Evolutionary conservation across 2,329 filamentous ascomycete genomes (phyloP).

Genomic region (Dothistroma pini): DNA sequence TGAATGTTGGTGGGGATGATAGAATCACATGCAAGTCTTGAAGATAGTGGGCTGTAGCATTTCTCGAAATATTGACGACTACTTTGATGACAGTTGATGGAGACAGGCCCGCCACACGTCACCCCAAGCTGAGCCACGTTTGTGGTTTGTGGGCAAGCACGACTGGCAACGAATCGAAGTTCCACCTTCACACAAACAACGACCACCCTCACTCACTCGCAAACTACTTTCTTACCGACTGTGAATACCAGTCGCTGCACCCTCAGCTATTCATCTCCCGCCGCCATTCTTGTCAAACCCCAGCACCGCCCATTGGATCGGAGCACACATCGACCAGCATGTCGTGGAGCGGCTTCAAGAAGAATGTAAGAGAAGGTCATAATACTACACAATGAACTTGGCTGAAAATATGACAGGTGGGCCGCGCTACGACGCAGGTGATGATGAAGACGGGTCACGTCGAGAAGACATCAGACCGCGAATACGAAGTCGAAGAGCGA

Average conservation of each 20-base stretch:
- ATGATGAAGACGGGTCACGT: constrained; percentile 99
- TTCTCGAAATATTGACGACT: too few relatives aligned
- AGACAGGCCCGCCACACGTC: neutral
- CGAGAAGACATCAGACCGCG: constrained; percentile 96
- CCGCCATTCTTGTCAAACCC: constrained; percentile 2
- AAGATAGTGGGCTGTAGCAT: neutral
- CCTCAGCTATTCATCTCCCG: constrained; percentile 2
- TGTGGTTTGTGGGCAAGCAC: neutral
- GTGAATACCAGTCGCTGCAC: neutral
- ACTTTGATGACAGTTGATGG: neutral
- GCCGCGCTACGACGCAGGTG: constrained; percentile 97
- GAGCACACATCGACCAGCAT: constrained; percentile 44
- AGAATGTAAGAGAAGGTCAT: constrained; percentile 28
- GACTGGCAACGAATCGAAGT: neutral
- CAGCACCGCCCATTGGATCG: neutral
- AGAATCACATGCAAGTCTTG: neutral
- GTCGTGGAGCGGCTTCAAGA: constrained; percentile 55
- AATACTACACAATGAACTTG: constrained; percentile 39
- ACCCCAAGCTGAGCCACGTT: neutral
- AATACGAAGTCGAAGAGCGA: constrained; percentile 91
- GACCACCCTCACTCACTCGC: neutral
- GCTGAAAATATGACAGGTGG: constrained; percentile 91
- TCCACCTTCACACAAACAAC: neutral
- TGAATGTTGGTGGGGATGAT: neutral
- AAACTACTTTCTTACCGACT: neutral